Percentiles rank a stretch among this genome's conserved stretches.
Conservation (phyloP, 73 alveolate genomes). For the Diophrys sp. region DNA sequence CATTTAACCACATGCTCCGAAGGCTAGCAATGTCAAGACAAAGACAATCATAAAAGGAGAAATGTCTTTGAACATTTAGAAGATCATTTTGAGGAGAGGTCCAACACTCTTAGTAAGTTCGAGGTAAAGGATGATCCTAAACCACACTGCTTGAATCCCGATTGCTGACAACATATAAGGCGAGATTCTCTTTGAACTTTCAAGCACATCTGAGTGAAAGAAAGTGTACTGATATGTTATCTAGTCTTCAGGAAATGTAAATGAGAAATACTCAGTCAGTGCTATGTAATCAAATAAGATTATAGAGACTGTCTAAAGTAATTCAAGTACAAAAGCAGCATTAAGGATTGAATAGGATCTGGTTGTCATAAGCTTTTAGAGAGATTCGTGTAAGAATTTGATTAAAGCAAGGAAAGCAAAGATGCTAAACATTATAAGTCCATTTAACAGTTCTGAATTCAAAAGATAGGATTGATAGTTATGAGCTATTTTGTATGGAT, state of each 20-base stretch:
- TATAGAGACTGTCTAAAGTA: not conserved
- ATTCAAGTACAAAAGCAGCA: not conserved
- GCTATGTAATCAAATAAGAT: not conserved
- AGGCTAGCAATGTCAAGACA: not conserved
- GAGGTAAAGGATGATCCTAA: constrained; percentile 14
- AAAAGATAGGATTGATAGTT: no score
- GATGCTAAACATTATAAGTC: not conserved
- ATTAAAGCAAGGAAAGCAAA: not conserved
- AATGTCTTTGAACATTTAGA: constrained; percentile 12
- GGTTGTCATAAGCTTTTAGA: not conserved
- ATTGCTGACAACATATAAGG: not conserved
- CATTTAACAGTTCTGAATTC: no score
- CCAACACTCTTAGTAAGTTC: constrained; percentile 20
- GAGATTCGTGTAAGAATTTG: not conserved
- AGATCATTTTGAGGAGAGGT: constrained; percentile 21
- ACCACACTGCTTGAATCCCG: not conserved
- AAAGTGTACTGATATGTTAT: not conserved
- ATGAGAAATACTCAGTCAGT: not conserved
- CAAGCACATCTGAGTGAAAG: not conserved
- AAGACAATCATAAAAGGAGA: not conserved
- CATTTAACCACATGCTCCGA: not conserved
- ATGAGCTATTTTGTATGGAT: no score
- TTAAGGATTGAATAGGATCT: not conserved
- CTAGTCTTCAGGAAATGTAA: not conserved
- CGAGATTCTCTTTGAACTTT: no score